Evolutionary conservation across 2,329 filamentous ascomycete species (phyloP).

Genomic region (Gyromitra esculenta): DNA sequence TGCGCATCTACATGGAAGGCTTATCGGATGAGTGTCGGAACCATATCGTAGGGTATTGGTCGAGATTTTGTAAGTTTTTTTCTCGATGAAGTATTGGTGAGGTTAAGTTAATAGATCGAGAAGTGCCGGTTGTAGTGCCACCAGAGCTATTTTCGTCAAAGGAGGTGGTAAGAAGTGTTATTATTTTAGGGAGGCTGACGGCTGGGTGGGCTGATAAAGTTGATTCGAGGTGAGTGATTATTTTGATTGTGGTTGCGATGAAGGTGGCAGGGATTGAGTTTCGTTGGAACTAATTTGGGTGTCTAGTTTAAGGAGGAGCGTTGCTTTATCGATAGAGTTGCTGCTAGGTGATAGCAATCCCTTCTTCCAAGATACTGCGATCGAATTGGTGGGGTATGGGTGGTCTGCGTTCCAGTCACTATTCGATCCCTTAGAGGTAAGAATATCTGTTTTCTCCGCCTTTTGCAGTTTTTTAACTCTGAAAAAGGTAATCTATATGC

Average conservation of each 20-base stretch:
- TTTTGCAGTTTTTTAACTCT: neutral
- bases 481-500: constrained; percentile 54
- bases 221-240: constrained; percentile 47
- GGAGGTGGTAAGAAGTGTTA: constrained; percentile 55
- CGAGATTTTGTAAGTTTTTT: constrained; percentile 53
- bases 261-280: neutral
- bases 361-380: constrained; percentile 56
- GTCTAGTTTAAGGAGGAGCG: constrained; percentile 54
- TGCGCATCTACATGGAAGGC: constrained; percentile 50
- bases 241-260: constrained; percentile 15
- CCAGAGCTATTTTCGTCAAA: constrained; percentile 56
- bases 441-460: neutral
- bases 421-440: constrained; percentile 56
- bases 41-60: constrained; percentile 53
- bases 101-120: neutral
- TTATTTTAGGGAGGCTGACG: constrained; percentile 55
- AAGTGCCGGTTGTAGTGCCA: constrained; percentile 56
- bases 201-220: constrained; percentile 50
- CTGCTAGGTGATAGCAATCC: constrained; percentile 56
- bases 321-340: constrained; percentile 56
- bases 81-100: neutral
- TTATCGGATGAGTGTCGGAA: constrained; percentile 45
- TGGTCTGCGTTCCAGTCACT: constrained; percentile 56
- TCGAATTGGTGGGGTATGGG: constrained; percentile 56
- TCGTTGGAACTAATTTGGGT: neutral